Conservation (phyloP, 768 basidiomycete genomes). For the Ephemerocybe angulata region DNA sequence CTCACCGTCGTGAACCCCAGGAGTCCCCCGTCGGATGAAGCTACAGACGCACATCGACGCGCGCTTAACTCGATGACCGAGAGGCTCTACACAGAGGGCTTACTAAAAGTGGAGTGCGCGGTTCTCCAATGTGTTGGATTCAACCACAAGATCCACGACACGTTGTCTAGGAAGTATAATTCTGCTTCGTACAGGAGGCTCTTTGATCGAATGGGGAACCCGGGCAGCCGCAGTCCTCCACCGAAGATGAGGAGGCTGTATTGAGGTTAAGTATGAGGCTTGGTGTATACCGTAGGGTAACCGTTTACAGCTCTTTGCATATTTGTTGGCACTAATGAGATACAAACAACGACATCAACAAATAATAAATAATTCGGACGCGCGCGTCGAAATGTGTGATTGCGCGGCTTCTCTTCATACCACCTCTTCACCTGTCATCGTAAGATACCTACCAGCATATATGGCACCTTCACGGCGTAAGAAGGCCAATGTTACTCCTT, state of each 20-base stretch:
- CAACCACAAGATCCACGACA: neutral
- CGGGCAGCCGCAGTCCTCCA: too few relatives aligned
- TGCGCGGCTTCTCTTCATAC: neutral
- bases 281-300: too few relatives aligned
- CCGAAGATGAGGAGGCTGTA: too few relatives aligned
- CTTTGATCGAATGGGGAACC: too few relatives aligned
- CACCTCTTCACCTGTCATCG: neutral
- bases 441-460: neutral
- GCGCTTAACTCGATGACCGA: neutral
- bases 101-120: neutral
- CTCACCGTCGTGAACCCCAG: neutral
- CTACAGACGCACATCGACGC: too few relatives aligned
- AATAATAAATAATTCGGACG: neutral
- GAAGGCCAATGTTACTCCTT: neutral
- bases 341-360: neutral
- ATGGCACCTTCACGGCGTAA: neutral
- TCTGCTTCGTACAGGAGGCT: too few relatives aligned
- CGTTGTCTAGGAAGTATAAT: neutral
- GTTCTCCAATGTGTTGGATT: neutral
- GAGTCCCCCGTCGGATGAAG: neutral
- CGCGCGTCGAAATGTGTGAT: too few relatives aligned
- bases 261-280: too few relatives aligned
- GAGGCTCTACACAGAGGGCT: neutral
- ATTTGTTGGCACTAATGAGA: neutral
- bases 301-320: constrained; percentile 1